Conservation (phyloP, 352 stramenopile species). For the Pilasporangium apinafurcum region DNA sequence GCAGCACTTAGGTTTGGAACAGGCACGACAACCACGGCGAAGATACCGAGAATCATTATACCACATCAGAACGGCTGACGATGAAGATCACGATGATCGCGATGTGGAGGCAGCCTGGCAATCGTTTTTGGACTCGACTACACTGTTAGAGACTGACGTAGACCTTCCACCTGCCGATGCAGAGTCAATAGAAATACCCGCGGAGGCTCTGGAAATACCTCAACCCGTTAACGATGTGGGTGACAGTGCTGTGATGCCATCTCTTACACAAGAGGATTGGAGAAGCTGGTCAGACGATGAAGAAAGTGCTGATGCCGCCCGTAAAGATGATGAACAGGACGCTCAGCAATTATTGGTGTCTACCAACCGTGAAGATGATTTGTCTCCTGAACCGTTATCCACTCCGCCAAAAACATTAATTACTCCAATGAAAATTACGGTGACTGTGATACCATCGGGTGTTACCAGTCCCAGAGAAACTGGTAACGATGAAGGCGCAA, state of each 20-base stretch:
- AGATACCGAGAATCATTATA: not conserved
- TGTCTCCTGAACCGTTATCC: too few relatives aligned
- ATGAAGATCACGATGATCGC: slow-evolving; percentile 49
- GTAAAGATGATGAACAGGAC: slow-evolving; percentile 3
- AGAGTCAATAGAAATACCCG: not conserved
- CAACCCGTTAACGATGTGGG: not conserved
- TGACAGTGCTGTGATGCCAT: slow-evolving; percentile 1
- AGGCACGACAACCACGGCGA: slow-evolving; percentile 2
- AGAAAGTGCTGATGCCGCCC: slow-evolving; percentile 4
- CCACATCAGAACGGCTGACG: slow-evolving; percentile 13
- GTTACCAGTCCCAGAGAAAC: too few relatives aligned
- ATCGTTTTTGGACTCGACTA: slow-evolving; percentile 40
- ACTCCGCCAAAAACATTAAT: too few relatives aligned
- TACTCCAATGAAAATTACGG: too few relatives aligned
- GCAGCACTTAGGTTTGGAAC: slow-evolving; percentile 4
- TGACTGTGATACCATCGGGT: too few relatives aligned
- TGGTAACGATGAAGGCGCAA: too few relatives aligned
- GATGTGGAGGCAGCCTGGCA: slow-evolving; percentile 60
- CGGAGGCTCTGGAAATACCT: not conserved
- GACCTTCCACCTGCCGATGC: not conserved
- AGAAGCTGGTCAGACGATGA: slow-evolving; percentile 21
- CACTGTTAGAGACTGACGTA: not conserved
- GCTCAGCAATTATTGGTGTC: slow-evolving; percentile 2
- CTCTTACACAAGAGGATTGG: slow-evolving; percentile 10
- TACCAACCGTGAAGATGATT: too few relatives aligned